Evolutionary conservation across 1,139 yeast species (phyloP).

Genomic region (Zhuliangozyma blackwelliae): DNA sequence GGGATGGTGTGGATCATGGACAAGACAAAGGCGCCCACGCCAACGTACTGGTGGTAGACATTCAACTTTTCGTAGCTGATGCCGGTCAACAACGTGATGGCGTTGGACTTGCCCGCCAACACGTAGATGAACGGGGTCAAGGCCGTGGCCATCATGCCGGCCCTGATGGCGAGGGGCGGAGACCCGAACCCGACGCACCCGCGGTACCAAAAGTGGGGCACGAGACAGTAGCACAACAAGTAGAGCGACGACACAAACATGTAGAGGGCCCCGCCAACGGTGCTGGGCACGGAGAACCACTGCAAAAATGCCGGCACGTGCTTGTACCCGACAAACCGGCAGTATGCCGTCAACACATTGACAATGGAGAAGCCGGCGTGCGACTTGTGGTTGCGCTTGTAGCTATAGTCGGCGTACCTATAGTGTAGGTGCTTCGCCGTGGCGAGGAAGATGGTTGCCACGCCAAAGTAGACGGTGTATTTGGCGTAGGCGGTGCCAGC

Average conservation of each 20-base stretch:
- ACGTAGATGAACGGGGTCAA: constrained; percentile 49
- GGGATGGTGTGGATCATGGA: constrained; percentile 54
- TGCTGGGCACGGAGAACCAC: constrained; percentile 47
- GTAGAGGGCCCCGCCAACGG: constrained; percentile 45
- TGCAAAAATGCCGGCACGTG: constrained; percentile 39
- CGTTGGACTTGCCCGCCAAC: constrained; percentile 50
- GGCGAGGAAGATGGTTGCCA: constrained; percentile 33
- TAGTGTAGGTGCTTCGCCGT: constrained; percentile 37
- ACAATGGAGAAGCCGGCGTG: constrained; percentile 14
- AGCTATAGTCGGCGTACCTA: constrained; percentile 28
- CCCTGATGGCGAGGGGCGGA: constrained; percentile 58
- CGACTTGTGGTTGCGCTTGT: constrained; percentile 13
- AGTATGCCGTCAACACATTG: constrained; percentile 34
- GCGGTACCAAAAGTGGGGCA: constrained; percentile 55
- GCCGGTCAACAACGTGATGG: constrained; percentile 50
- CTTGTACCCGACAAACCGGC: constrained; percentile 47
- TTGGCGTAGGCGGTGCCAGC: constrained; percentile 38
- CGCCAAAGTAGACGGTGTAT: constrained; percentile 44
- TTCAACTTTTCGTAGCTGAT: constrained; percentile 54
- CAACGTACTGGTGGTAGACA: constrained; percentile 49
- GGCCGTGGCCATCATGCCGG: constrained; percentile 52
- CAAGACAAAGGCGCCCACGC: constrained; percentile 42
- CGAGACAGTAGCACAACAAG: constrained; percentile 38
- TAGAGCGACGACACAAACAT: constrained; percentile 40
- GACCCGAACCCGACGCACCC: constrained; percentile 57